Percentiles rank a stretch among this genome's conserved stretches.
Conservation (phyloP, 371 early-diverging fungal genomes). For the Rhizopus stolonifer region DNA sequence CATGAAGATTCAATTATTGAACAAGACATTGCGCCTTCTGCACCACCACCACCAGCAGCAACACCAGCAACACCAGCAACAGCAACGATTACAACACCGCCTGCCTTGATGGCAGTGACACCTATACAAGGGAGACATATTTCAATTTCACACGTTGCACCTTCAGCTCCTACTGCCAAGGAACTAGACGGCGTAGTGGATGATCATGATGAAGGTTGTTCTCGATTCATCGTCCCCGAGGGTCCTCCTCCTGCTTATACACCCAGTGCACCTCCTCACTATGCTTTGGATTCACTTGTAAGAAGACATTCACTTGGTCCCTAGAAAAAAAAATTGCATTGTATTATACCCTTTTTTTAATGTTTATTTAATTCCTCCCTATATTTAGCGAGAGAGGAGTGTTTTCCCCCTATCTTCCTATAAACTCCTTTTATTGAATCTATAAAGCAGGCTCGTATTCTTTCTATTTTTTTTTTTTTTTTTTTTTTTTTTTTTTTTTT, state of each 20-base stretch:
- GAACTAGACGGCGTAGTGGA: slow-evolving; percentile 27
- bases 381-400: neutral
- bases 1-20: too few species aligned
- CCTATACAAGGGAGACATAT: slow-evolving; percentile 2
- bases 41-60: slow-evolving; percentile 14
- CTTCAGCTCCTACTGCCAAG: slow-evolving; percentile 37
- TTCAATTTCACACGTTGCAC: slow-evolving; percentile 24
- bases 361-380: neutral
- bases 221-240: slow-evolving; percentile 6
- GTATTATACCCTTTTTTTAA: slow-evolving; percentile 3
- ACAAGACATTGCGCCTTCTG: slow-evolving; percentile 19
- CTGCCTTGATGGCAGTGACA: neutral
- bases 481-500: neutral
- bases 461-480: neutral
- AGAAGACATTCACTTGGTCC: slow-evolving; percentile 22
- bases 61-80: slow-evolving; percentile 1
- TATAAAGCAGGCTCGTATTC: neutral
- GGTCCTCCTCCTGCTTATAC: slow-evolving; percentile 37
- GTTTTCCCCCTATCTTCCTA: neutral
- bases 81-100: too few species aligned
- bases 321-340: slow-evolving; percentile 2
- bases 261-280: slow-evolving; percentile 34
- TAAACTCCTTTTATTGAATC: neutral
- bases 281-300: slow-evolving; percentile 15
- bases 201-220: slow-evolving; percentile 6